Conservation (phyloP, 1,284 basidiomycete species). For the Leccinum subrobustum region DNA sequence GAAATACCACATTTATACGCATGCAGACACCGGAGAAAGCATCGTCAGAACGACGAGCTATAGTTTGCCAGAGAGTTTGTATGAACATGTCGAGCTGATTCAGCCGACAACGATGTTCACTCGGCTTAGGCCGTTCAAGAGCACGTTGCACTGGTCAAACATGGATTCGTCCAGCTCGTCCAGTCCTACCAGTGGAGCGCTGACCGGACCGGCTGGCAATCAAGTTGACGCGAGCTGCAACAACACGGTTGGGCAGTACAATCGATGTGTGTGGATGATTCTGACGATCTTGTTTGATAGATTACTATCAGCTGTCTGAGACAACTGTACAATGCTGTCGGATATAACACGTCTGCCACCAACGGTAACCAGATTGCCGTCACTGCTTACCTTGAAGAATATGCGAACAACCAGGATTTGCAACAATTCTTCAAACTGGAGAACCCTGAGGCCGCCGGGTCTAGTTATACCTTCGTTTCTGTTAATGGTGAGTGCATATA, state of each 20-base stretch:
- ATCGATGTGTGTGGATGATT: slow-evolving; percentile 30
- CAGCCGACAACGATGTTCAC: slow-evolving; percentile 76
- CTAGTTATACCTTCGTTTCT: slow-evolving; percentile 40
- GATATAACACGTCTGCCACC: slow-evolving; percentile 37
- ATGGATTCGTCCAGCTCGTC: not conserved
- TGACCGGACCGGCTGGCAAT: slow-evolving; percentile 33
- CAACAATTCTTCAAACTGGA: slow-evolving; percentile 51
- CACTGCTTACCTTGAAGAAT: slow-evolving; percentile 54
- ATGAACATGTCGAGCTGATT: slow-evolving; percentile 66
- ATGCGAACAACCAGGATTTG: slow-evolving; percentile 56
- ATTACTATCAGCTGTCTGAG: slow-evolving; percentile 43
- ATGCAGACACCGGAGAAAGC: slow-evolving; percentile 49
- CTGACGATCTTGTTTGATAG: slow-evolving; percentile 8
- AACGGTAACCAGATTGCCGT: slow-evolving; percentile 52
- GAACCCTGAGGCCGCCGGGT: slow-evolving; percentile 30
- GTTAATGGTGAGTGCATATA: slow-evolving; percentile 41
- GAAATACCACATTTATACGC: slow-evolving; percentile 64
- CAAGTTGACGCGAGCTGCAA: slow-evolving; percentile 52
- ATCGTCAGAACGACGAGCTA: slow-evolving; percentile 69
- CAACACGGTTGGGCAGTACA: slow-evolving; percentile 33
- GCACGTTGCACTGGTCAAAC: slow-evolving; percentile 41
- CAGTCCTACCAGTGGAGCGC: slow-evolving; percentile 16
- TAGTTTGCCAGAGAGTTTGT: slow-evolving; percentile 60
- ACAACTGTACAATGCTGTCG: slow-evolving; percentile 43
- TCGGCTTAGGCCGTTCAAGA: slow-evolving; percentile 45